Percentiles rank a stretch among this genome's conserved stretches.
Evolutionary conservation across 306 rosid genomes (phyloP).

Genomic region (Glycine soja): DNA sequence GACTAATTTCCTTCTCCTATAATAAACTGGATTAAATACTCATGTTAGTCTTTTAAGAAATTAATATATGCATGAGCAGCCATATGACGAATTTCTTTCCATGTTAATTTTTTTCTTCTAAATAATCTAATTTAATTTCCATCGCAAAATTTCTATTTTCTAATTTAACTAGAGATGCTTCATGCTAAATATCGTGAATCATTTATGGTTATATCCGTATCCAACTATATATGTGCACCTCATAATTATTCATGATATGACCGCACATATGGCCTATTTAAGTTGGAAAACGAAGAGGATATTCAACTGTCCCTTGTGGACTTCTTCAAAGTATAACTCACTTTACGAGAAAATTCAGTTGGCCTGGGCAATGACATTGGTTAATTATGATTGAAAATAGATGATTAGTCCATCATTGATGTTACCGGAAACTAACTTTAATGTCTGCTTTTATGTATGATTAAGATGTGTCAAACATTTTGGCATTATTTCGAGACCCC

Average conservation of each 20-base stretch:
- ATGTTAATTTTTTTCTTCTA: neutral
- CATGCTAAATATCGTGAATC: neutral
- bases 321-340: constrained; percentile 9
- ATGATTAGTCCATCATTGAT: constrained; percentile 42
- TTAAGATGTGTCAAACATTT: constrained; percentile 40
- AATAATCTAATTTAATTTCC: neutral
- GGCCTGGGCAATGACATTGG: constrained; percentile 31
- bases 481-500: constrained; percentile 28
- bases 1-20: neutral
- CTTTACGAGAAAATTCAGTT: constrained; percentile 15
- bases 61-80: neutral
- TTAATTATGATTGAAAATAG: constrained; percentile 18
- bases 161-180: neutral
- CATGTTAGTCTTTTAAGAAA: neutral
- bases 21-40: neutral
- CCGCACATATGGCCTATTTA: neutral
- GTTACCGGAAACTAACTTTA: constrained; percentile 38
- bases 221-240: neutral
- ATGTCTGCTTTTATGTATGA: constrained; percentile 41
- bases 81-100: neutral
- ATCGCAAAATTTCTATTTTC: neutral
- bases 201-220: neutral
- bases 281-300: constrained; percentile 25
- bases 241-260: constrained; percentile 35
- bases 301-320: constrained; percentile 44